These are phyloP conservation scores for Tulasnella sp. DNA, from an alignment of 768 basidiomycete species.

Conservation along the genomic window DNA sequence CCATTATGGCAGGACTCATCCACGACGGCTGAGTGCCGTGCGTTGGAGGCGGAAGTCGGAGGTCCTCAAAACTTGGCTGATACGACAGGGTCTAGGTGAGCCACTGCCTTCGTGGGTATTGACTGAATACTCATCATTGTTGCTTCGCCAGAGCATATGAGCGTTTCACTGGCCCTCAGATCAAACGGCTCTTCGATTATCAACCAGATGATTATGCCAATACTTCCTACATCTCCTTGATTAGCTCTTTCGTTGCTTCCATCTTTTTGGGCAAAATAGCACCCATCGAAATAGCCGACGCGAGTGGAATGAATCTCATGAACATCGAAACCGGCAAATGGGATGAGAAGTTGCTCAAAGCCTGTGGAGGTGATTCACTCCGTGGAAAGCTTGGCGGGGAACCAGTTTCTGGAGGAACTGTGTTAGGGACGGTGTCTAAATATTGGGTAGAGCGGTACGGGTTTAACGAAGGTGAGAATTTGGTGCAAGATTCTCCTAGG, in stretches of 20 bases:
- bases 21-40: conserved; percentile 58
- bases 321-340: conserved; percentile 59
- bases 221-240: conserved; percentile 59
- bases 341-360: conserved; percentile 51
- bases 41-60: conserved; percentile 52
- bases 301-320: conserved; percentile 86
- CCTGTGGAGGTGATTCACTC: conserved; percentile 55
- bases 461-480: conserved; percentile 43
- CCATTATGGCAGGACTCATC: conserved; percentile 93
- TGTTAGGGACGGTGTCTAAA: conserved; percentile 46
- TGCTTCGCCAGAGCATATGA: conserved; percentile 45
- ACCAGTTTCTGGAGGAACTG: conserved; percentile 56
- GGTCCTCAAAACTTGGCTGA: conserved; percentile 60
- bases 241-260: conserved; percentile 73
- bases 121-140: background rate
- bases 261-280: conserved; percentile 67
- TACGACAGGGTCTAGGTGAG: conserved; percentile 47
- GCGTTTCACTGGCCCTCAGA: conserved; percentile 79
- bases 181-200: conserved; percentile 23
- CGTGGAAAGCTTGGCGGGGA: conserved; percentile 60
- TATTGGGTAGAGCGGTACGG: conserved; percentile 73
- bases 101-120: conserved; percentile 23
- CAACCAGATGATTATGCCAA: conserved; percentile 28
- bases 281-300: conserved; percentile 77
- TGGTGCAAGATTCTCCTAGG: background rate